A percentile compares a stretch with the other conserved stretches of the same genome.
These are phyloP conservation scores for Solanum chiquidenum DNA, from an alignment of 257 asterid genomes.

Conservation along the genomic window DNA sequence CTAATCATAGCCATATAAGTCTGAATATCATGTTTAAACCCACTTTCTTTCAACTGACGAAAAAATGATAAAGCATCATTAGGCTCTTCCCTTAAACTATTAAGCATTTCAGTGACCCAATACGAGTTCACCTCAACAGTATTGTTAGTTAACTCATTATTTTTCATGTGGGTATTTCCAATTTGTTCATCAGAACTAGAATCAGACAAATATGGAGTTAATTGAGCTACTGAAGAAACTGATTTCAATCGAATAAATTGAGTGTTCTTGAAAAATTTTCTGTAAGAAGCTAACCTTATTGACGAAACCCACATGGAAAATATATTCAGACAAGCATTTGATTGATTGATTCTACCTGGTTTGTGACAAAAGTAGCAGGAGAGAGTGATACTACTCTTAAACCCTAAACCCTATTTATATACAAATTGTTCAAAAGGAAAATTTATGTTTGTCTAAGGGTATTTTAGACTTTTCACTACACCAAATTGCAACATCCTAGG, in stretches of 20 bases:
- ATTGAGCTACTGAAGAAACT: conserved; percentile 50
- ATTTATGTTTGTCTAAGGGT: neutral
- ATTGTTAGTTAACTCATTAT: neutral
- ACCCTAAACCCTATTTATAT: neutral
- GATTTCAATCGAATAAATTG: conserved; percentile 31
- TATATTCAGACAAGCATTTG: neutral
- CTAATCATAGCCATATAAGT: conserved; percentile 52
- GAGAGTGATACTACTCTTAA: neutral
- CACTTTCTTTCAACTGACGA: conserved; percentile 27
- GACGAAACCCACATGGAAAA: conserved; percentile 39
- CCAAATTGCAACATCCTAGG: neutral
- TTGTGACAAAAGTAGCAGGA: neutral
- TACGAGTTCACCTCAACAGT: conserved; percentile 16
- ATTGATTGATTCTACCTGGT: neutral
- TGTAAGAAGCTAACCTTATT: conserved; percentile 35
- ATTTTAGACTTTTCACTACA: neutral
- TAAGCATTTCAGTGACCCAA: conserved; percentile 49
- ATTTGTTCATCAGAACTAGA: conserved; percentile 37
- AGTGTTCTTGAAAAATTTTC: conserved; percentile 5
- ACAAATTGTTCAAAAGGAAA: neutral
- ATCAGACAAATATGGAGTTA: conserved; percentile 37
- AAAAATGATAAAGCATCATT: conserved; percentile 38
- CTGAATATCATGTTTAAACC: conserved; percentile 39
- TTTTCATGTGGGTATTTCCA: neutral
- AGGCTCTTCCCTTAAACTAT: conserved; percentile 37